Evolutionary conservation across 192 early-diverging fungal genomes (phyloP).

Genomic region (Mortierella claussenii): DNA sequence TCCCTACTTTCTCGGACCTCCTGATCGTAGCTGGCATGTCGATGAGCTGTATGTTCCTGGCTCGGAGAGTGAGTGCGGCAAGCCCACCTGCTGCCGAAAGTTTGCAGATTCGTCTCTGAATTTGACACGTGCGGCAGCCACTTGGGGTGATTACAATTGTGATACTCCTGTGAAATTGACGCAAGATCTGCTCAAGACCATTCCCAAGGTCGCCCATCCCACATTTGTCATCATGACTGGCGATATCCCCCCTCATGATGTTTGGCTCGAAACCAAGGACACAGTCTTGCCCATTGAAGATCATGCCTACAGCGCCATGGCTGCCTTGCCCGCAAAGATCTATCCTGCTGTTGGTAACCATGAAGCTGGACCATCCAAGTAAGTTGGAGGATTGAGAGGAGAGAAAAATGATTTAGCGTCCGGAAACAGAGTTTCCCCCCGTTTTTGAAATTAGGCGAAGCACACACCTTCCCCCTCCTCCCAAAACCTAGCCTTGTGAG

Average conservation of each 20-base stretch:
- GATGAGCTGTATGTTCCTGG: slow-evolving; percentile 31
- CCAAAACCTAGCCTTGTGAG: too few species aligned
- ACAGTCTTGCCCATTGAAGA: slow-evolving; percentile 41
- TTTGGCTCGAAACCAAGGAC: slow-evolving; percentile 54
- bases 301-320: slow-evolving; percentile 44
- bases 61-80: slow-evolving; percentile 56
- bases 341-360: slow-evolving; percentile 67
- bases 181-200: slow-evolving; percentile 50
- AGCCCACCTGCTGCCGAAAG: slow-evolving; percentile 56
- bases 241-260: slow-evolving; percentile 64
- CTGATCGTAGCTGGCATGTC: slow-evolving; percentile 24
- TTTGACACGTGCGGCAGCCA: slow-evolving; percentile 18
- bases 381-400: too few species aligned
- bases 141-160: slow-evolving; percentile 59
- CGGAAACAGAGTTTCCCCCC: too few species aligned
- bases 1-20: too few species aligned
- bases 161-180: slow-evolving; percentile 58
- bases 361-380: slow-evolving; percentile 58
- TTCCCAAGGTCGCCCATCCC: slow-evolving; percentile 38
- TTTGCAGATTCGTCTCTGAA: slow-evolving; percentile 40
- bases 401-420: too few species aligned
- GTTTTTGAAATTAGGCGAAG: too few species aligned
- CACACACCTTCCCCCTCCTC: too few species aligned
- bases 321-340: slow-evolving; percentile 30
- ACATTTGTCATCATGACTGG: slow-evolving; percentile 63